Percentiles rank a stretch among this genome's conserved stretches.
Evolutionary conservation across 2,329 filamentous ascomycete species (phyloP).

Genomic region (Exophiala sp.): DNA sequence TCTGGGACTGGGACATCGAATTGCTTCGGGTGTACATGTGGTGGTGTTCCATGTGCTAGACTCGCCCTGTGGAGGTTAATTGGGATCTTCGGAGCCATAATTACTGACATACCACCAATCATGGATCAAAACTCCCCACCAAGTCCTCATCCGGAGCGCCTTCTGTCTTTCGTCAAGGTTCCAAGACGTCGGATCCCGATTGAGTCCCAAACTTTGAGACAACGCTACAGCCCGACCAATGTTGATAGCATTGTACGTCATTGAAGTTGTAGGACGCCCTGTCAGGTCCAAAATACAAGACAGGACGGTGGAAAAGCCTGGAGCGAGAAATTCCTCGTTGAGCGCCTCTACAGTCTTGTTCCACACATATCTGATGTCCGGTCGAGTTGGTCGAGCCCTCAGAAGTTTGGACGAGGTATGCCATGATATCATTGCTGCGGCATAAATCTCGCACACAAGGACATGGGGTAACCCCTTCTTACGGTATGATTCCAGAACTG

Average conservation of each 20-base stretch:
- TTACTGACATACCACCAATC: constrained; percentile 47
- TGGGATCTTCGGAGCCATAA: not conserved
- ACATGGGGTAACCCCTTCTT: constrained; percentile 57
- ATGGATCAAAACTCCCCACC: constrained; percentile 56
- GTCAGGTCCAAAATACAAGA: constrained; percentile 57
- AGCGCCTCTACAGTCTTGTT: constrained; percentile 59
- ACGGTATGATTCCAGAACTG: constrained; percentile 52
- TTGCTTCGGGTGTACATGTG: constrained; percentile 50
- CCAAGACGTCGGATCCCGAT: constrained; percentile 53
- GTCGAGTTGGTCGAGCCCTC: constrained; percentile 45
- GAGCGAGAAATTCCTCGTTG: constrained; percentile 55
- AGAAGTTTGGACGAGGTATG: constrained; percentile 42
- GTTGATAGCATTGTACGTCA: constrained; percentile 46
- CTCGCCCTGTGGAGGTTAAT: constrained; percentile 41
- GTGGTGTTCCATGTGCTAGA: constrained; percentile 53
- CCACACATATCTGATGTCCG: constrained; percentile 59
- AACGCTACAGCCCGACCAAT: constrained; percentile 52
- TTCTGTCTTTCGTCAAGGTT: constrained; percentile 50
- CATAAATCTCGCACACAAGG: constrained; percentile 55
- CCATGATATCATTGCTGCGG: constrained; percentile 57
- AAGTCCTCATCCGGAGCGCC: constrained; percentile 49
- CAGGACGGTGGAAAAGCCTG: constrained; percentile 56
- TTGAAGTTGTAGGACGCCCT: constrained; percentile 46
- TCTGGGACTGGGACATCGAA: constrained; percentile 55
- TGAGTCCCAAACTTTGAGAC: constrained; percentile 55